Base-by-base conservation (phyloP, 352 stramenopile genomes). In the Phytophthora pini region DNA sequence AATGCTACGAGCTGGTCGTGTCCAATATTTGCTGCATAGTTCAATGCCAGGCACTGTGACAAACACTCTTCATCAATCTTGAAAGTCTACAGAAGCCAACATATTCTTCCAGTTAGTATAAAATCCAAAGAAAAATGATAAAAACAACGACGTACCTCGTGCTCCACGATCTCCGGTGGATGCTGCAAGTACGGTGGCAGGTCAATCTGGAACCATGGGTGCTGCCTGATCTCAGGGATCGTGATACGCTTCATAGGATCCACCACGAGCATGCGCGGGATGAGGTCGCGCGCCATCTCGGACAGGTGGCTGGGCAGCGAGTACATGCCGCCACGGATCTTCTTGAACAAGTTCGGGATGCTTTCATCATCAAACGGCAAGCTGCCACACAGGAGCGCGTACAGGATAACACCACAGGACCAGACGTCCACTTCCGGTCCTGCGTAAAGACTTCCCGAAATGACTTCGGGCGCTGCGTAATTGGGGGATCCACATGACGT, bases 231-330 rank as follows among this genome's bases (percentile, higher is more conserved):
- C 74, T 99, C 97, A 4, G 96, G 82, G 62, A 99, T 99, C 26
- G 97, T 99, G 61, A 99, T 99, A 22, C 97, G 89, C 80, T 99
- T 99, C 91, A 99, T 98, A 2, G 98, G 98, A 68, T 99, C 98
- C 20, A 99, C 98, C 55, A 99, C 95, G 15, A 99, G 82, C 96
- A 99, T 99, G 27, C 96, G 86, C 43, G 97, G 97, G 68, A 99
- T 99, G 17, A 99, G 82, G 70, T 99, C 89, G 15, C 91, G 93
- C 22, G 97, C 95, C 56, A 98, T 88, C 65, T 99, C 93, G 27
- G 90, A 98, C 26, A 99, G 75, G 77, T 99, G 97, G 24, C 86
- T 98, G 34, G 98, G 98, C 31, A 99, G 77, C 68, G 84, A 97
- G 80, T 99, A 99, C 94, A 99, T 99, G 34, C 98, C 98, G 50